Conservation (phyloP, 2,329 filamentous ascomycete species). For the Calonectria pseudoturangicola region DNA sequence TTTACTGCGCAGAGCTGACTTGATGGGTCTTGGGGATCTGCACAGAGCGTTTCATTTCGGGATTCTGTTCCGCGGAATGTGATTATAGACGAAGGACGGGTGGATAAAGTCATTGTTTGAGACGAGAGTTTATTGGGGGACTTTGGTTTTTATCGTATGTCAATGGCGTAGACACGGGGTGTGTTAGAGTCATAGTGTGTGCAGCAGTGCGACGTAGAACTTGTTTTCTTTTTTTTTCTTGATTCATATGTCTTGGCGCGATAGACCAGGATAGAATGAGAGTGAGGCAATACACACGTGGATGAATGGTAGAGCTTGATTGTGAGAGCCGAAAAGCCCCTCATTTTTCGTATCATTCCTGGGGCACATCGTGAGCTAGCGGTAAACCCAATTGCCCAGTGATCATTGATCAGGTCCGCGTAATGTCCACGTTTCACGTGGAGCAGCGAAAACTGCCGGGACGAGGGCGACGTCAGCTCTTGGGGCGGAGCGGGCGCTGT, state of each 20-base stretch:
- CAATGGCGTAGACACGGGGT: conserved; percentile 15
- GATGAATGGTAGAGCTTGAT: conserved; percentile 4
- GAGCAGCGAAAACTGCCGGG: conserved; percentile 22
- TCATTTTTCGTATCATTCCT: conserved; percentile 12
- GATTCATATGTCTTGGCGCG: conserved; percentile 17
- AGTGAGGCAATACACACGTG: conserved; percentile 21
- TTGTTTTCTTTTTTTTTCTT: conserved; percentile 24
- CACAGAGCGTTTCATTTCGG: conserved; percentile 21
- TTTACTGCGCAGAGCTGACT: conserved; percentile 49
- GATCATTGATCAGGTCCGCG: conserved; percentile 29
- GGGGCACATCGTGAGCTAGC: background rate
- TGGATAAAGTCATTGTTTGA: conserved; percentile 6
- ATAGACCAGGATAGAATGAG: conserved; percentile 25
- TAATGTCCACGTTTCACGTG: conserved; percentile 25
- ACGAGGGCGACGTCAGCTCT: conserved; percentile 41
- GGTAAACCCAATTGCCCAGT: conserved; percentile 29
- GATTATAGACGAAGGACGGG: conserved; percentile 2
- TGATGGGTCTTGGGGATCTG: background rate
- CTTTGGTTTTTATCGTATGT: conserved; percentile 34
- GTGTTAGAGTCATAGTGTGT: conserved; percentile 7
- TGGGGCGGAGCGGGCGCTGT: conserved; percentile 45
- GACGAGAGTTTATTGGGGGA: conserved; percentile 15
- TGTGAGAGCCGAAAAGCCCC: conserved; percentile 8
- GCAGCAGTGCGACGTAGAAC: conserved; percentile 1
- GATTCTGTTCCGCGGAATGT: conserved; percentile 17